Base-by-base conservation (phyloP, 73 alveolate species). In the Effrenium voratum region DNA sequence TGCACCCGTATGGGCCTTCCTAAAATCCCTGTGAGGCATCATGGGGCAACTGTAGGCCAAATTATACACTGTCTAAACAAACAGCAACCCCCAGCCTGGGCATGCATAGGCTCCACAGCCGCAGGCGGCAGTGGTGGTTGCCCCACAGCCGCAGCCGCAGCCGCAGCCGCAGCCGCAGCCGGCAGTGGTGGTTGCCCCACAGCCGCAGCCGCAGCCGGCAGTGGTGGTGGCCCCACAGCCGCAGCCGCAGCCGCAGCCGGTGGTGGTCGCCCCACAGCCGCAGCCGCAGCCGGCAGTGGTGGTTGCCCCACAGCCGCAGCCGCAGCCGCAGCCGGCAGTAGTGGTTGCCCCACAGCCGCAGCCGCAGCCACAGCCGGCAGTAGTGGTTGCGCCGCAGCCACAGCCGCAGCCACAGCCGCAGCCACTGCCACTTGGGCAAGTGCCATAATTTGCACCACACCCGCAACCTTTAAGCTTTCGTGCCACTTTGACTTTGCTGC, bases 61-160 rank as follows among this genome's bases (percentile, higher is more conserved):
- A n/a, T n/a, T n/a, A n/a, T n/a, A n/a, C n/a, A n/a, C n/a, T n/a
- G n/a, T n/a, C n/a, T n/a, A n/a, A n/a, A n/a, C n/a, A n/a, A n/a
- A n/a, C n/a, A n/a, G n/a, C n/a, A n/a, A n/a, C n/a, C n/a, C n/a
- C n/a, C n/a, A n/a, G n/a, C n/a, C 87, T 5, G 45, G 52, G 87
- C 87, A 76, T 36, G 41, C 57, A 46, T 76, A 76, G 87, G 87
- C 86, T 36, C 83, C 68, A 55, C 68, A 55, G 12, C 68, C 68
- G 68, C 68, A 15, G 12, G 68, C 22, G 12, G 68, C 28, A 57
- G 72, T 57, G 16, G 72, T 22, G 1, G n/a, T n/a, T n/a, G n/a
- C n/a, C n/a, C n/a, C n/a, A n/a, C n/a, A n/a, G n/a, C n/a, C n/a
- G n/a, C n/a, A n/a, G n/a, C n/a, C 72, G 72, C 28, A 57, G 6